phyloP scores from a whole-genome alignment of 352 stramenopile genomes.

The Phytophthora constricta region DNA sequence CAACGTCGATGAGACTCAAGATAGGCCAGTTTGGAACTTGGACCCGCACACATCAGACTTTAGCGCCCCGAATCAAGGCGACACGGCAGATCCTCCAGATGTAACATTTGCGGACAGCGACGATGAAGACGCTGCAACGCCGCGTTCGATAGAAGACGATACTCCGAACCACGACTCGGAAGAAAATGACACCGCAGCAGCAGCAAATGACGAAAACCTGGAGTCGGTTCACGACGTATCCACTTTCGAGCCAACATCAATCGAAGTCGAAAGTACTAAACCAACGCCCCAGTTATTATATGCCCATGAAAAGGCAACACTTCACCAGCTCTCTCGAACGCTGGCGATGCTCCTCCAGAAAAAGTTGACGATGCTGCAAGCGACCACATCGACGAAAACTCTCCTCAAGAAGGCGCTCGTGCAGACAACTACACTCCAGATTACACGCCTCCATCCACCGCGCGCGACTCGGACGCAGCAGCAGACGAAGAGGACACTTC shows the following conservation, averaged over 20 bases:
- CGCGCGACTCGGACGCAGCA: conserved; percentile 26
- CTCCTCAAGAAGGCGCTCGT: conserved; percentile 9
- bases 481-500: conserved; percentile 14
- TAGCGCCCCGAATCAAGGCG: conserved; percentile 5
- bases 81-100: not conserved
- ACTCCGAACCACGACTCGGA: not conserved
- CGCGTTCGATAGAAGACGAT: not conserved
- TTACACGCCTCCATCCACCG: conserved; percentile 30
- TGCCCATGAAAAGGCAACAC: not conserved
- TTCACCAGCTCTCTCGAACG: not conserved
- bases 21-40: conserved; percentile 25
- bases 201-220: not conserved
- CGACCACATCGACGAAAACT: conserved; percentile 5
- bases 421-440: conserved; percentile 24
- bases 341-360: not conserved
- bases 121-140: not conserved
- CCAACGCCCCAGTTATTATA: not conserved
- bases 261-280: too few species aligned
- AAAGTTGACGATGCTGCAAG: conserved; percentile 5
- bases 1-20: not conserved
- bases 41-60: conserved; percentile 20
- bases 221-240: too few species aligned
- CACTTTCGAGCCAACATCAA: too few species aligned
- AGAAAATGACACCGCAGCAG: not conserved
- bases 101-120: not conserved